Base-by-base conservation (phyloP, 768 basidiomycete genomes). In the Daedaleopsis sinensis region DNA sequence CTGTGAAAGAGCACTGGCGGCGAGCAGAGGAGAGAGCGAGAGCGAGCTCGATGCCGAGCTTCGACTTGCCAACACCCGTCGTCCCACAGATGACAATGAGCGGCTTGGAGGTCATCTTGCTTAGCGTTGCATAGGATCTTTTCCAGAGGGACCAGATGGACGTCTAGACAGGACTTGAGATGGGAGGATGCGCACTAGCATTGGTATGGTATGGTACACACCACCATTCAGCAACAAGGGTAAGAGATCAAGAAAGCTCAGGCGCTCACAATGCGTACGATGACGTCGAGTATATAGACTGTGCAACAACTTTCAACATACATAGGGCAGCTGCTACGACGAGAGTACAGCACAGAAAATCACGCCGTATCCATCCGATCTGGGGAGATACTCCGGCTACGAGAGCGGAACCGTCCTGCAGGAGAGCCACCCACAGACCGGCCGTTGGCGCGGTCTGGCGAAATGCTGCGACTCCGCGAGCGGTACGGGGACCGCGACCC, bases 11-110 rank as follows among this genome's bases (percentile, higher is more conserved):
- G 67, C 76, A 73, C 2, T 32, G 39, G n/a, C 52, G 57, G 27
- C 44, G 18, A 13, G 38, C 50, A 11, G 47, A 43, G 1, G 62
- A 67, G 47, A 79, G 73, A 12, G 80, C 71, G 37, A 87, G 80
- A 24, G 96, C 96, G 16, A 99, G 83, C 60, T 97, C 88, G 21
- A 99, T 85, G 5, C 92, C 92, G 9, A 98, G 81, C 58, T 91
- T 91, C 13, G 95, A 96, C 76, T 98, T 99, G 53, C 97, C 97
- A 16, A 96, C 94, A 23, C 96, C 91, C 24, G 96, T 99, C 0
- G 96, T 95, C 37, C 96, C 96, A 61, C 93, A 93, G 54, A 98
- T 87, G 18, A 89, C 83, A 55, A 98, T 85, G 66, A 97, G 76
- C 21, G 92, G 91, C 35, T 79, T 80, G 44, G 83, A 68, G 59